Evolutionary conservation across 192 early-diverging fungal species (phyloP).

Genomic region (Dissophora ornata): DNA sequence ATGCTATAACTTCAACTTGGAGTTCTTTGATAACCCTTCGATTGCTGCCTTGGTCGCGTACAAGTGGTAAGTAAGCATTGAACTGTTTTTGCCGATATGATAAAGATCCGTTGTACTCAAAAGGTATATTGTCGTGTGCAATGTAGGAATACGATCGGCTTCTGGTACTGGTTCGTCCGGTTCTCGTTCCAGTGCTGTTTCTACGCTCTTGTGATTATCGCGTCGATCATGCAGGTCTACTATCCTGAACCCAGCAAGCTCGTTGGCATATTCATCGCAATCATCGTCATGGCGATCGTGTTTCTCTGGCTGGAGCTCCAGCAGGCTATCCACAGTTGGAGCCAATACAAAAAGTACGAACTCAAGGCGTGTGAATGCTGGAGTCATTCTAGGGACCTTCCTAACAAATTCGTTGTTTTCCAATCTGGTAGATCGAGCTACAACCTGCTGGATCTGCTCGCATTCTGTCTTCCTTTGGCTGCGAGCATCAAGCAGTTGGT

Average conservation of each 20-base stretch:
- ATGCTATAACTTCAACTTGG: slow-evolving; percentile 4
- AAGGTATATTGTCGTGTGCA: no score
- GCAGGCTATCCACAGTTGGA: background rate
- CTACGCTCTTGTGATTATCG: slow-evolving; percentile 13
- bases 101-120: no score
- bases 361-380: background rate
- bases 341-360: background rate
- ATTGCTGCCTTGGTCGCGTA: slow-evolving; percentile 24
- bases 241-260: background rate
- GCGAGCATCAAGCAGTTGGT: slow-evolving; percentile 10
- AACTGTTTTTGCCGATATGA: no score
- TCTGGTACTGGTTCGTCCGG: slow-evolving; percentile 28
- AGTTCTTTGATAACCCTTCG: slow-evolving; percentile 29
- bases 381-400: no score
- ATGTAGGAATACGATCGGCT: slow-evolving; percentile 38
- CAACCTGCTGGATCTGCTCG: slow-evolving; percentile 14
- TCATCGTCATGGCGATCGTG: slow-evolving; percentile 1
- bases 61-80: slow-evolving; percentile 23
- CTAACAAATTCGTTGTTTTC: no score
- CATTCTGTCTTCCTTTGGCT: slow-evolving; percentile 8
- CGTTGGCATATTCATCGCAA: slow-evolving; percentile 8
- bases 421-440: background rate
- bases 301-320: slow-evolving; percentile 29
- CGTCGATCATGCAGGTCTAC: slow-evolving; percentile 17
- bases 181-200: slow-evolving; percentile 18